A percentile compares a stretch with the other conserved stretches of the same genome.
Evolutionary conservation across 345 rosid genomes (phyloP).

Genomic region (Ceriops tagal): DNA sequence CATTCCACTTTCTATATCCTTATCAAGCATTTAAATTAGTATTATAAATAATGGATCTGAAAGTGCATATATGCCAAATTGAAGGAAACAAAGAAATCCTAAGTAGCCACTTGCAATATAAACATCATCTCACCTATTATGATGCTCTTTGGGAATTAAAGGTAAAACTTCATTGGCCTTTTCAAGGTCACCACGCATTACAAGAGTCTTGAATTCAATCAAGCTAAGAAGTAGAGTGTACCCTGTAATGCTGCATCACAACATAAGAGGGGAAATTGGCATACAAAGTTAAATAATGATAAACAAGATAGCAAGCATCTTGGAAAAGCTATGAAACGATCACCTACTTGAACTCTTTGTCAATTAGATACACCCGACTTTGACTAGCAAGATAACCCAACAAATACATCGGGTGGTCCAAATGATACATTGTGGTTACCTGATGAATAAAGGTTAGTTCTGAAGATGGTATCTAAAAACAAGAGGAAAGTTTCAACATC

Average conservation of each 20-base stretch:
- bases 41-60: no score
- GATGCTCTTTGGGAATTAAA: constrained; percentile 79
- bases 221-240: constrained; percentile 79
- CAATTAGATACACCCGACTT: constrained; percentile 94
- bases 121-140: constrained; percentile 50
- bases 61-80: no score
- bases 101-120: background rate
- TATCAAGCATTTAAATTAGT: no score
- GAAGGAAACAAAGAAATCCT: background rate
- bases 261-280: constrained; percentile 1
- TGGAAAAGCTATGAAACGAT: constrained; percentile 4
- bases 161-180: constrained; percentile 77
- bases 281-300: constrained; percentile 15
- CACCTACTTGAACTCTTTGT: constrained; percentile 96
- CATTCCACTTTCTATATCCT: no score
- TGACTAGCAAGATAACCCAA: constrained; percentile 95
- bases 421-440: constrained; percentile 98
- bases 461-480: constrained; percentile 1
- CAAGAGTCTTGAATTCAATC: constrained; percentile 91
- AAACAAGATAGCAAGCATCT: constrained; percentile 1
- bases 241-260: constrained; percentile 61
- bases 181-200: constrained; percentile 86
- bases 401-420: constrained; percentile 99
- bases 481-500: background rate
- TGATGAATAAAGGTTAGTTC: constrained; percentile 23